These are phyloP conservation scores for Leptographium wingfieldii DNA, from an alignment of 2,329 filamentous ascomycete genomes.

Conservation along the genomic window DNA sequence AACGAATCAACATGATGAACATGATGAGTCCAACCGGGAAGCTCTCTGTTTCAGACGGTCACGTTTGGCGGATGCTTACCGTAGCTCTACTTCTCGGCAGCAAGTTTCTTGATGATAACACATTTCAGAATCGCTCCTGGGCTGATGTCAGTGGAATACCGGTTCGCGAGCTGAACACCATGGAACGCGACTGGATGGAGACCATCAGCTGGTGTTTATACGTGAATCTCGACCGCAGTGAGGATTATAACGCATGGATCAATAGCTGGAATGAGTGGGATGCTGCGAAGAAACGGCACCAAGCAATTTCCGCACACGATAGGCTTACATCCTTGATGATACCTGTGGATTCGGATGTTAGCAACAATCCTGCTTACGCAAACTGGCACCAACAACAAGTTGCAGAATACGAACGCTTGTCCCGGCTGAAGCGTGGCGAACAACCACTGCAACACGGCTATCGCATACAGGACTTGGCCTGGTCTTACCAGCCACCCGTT, in stretches of 20 bases:
- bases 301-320: conserved; percentile 35
- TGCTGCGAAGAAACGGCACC: conserved; percentile 40
- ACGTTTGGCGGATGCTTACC: conserved; percentile 80
- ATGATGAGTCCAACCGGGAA: conserved; percentile 26
- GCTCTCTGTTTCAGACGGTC: conserved; percentile 49
- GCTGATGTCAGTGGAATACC: conserved; percentile 86
- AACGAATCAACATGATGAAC: conserved; percentile 66
- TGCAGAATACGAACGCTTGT: conserved; percentile 35
- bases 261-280: conserved; percentile 48
- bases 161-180: conserved; percentile 68
- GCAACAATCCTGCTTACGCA: conserved; percentile 22
- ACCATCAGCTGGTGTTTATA: conserved; percentile 78
- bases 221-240: conserved; percentile 66
- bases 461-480: conserved; percentile 30
- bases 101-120: conserved; percentile 96
- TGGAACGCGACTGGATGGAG: conserved; percentile 80
- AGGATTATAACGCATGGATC: conserved; percentile 55
- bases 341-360: conserved; percentile 30
- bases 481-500: conserved; percentile 22
- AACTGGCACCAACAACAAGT: conserved; percentile 42
- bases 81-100: conserved; percentile 76
- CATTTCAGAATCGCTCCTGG: conserved; percentile 95
- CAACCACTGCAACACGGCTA: conserved; percentile 22
- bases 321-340: conserved; percentile 35
- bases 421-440: conserved; percentile 28